These are phyloP conservation scores for Zymoseptoria ardabiliae DNA, from an alignment of 2,329 filamentous ascomycete genomes.

Conservation along the genomic window DNA sequence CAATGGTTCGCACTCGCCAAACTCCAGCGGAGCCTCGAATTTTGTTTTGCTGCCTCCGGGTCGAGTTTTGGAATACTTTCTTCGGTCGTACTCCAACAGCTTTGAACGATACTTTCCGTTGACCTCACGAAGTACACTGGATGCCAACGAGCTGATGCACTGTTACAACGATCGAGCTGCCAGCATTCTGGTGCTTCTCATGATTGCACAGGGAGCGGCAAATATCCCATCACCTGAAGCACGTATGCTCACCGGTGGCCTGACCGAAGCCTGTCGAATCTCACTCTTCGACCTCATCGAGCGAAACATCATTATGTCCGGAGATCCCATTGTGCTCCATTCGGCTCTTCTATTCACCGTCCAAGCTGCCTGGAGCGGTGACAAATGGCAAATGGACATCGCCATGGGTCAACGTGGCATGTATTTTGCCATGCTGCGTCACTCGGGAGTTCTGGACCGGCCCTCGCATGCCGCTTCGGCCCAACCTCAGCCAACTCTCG, in stretches of 20 bases:
- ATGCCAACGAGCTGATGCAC: constrained; percentile 60
- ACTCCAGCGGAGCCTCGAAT: constrained; percentile 48
- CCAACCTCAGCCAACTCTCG: constrained; percentile 42
- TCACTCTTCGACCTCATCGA: constrained; percentile 66
- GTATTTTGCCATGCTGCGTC: constrained; percentile 65
- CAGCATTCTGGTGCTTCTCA: constrained; percentile 59
- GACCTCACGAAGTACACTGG: constrained; percentile 52
- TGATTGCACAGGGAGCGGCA: constrained; percentile 65
- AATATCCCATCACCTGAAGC: constrained; percentile 59
- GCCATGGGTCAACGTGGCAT: constrained; percentile 66
- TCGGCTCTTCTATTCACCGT: constrained; percentile 62
- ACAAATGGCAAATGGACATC: constrained; percentile 73
- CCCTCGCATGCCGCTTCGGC: constrained; percentile 37
- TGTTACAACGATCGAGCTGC: constrained; percentile 56
- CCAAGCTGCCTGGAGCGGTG: constrained; percentile 64
- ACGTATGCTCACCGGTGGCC: constrained; percentile 56
- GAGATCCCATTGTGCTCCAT: constrained; percentile 57
- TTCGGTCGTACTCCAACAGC: constrained; percentile 58
- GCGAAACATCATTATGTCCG: constrained; percentile 61
- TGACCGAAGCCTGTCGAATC: constrained; percentile 65
- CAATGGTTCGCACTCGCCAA: constrained; percentile 34
- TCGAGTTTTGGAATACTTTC: constrained; percentile 59
- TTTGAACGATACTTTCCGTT: constrained; percentile 61
- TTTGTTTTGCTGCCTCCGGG: constrained; percentile 61
- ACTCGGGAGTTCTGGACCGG: constrained; percentile 58